Conservation (phyloP, 192 early-diverging fungal species). For the Backusella morwellensis region DNA sequence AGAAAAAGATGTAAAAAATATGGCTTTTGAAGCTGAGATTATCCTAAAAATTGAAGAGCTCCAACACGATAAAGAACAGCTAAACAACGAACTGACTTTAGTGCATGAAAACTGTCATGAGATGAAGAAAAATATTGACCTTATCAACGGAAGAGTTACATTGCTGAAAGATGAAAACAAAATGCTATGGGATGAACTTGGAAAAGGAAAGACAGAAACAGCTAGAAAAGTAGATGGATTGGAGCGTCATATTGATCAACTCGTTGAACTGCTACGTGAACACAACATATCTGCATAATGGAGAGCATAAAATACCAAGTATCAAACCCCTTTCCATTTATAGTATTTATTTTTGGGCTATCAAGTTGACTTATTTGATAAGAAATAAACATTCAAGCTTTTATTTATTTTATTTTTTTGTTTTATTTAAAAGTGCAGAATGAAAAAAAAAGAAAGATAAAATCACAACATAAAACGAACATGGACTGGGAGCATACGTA, state of each 20-base stretch:
- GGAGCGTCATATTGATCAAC: background rate
- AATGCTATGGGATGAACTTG: background rate
- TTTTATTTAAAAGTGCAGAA: background rate
- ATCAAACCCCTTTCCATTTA: too few relatives aligned
- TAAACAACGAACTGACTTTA: background rate
- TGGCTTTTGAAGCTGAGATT: background rate
- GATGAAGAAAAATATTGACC: background rate
- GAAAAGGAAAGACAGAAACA: background rate
- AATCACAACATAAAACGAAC: background rate
- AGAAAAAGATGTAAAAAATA: background rate
- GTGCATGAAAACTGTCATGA: background rate
- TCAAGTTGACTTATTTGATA: background rate
- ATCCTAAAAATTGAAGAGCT: background rate
- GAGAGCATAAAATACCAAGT: background rate
- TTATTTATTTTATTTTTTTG: background rate
- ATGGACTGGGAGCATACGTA: background rate
- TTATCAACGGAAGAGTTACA: background rate
- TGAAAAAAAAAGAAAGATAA: background rate
- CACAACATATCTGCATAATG: background rate
- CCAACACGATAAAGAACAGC: background rate
- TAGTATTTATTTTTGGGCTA: too few relatives aligned
- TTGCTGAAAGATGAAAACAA: background rate
- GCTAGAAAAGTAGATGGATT: background rate
- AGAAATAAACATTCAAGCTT: background rate
- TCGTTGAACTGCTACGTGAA: background rate